These are phyloP conservation scores for Kockovaella imperatae DNA, from an alignment of 768 basidiomycete species.

Conservation along the genomic window DNA sequence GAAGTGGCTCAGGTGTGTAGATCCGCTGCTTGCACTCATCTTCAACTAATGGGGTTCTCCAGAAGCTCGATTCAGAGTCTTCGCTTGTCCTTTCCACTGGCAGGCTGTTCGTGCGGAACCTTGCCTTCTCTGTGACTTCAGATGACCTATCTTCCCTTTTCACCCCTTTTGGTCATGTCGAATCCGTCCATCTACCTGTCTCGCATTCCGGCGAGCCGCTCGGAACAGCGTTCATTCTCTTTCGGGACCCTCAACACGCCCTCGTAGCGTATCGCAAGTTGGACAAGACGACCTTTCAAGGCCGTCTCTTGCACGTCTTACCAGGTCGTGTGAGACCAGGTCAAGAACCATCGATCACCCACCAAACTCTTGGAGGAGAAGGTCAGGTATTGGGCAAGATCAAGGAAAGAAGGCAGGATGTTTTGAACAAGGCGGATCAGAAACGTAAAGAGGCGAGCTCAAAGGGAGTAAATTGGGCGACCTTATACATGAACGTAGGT, in stretches of 20 bases:
- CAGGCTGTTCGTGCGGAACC: slow-evolving; percentile 85
- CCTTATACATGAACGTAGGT: slow-evolving; percentile 96
- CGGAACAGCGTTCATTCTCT: slow-evolving; percentile 60
- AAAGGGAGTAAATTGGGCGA: slow-evolving; percentile 48
- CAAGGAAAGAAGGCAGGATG: slow-evolving; percentile 21
- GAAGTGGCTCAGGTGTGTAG: not conserved
- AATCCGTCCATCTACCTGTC: slow-evolving; percentile 59
- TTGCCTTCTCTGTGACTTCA: slow-evolving; percentile 76
- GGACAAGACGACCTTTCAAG: slow-evolving; percentile 81
- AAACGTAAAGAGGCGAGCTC: slow-evolving; percentile 40
- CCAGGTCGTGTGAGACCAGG: slow-evolving; percentile 49
- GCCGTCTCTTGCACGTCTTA: slow-evolving; percentile 80
- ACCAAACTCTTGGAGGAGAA: slow-evolving; percentile 10
- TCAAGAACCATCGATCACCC: slow-evolving; percentile 13
- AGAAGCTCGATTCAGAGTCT: slow-evolving; percentile 32
- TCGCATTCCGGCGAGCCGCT: slow-evolving; percentile 52
- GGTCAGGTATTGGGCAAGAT: slow-evolving; percentile 42
- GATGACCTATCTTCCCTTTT: slow-evolving; percentile 63
- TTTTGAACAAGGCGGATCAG: slow-evolving; percentile 37
- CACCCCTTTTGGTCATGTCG: slow-evolving; percentile 60
- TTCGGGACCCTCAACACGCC: slow-evolving; percentile 49
- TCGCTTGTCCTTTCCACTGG: slow-evolving; percentile 62
- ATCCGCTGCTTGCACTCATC: slow-evolving; percentile 4
- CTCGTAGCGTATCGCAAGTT: slow-evolving; percentile 66
- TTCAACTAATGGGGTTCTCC: not conserved